Conservation (phyloP, 225 moss, liverwort and hornwort species). For the Bryum argenteum region DNA sequence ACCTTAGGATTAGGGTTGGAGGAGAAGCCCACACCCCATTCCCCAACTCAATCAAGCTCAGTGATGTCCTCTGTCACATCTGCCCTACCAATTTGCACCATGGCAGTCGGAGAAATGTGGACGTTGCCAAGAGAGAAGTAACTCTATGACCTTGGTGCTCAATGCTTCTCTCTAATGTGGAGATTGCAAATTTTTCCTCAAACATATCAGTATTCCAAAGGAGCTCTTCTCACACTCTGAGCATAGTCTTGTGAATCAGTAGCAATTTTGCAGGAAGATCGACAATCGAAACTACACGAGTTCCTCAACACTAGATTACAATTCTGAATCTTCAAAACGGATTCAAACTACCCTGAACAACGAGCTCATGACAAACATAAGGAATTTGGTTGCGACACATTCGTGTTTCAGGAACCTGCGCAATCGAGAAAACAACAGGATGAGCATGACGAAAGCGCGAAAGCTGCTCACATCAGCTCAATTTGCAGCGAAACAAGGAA, state of each 20-base stretch:
- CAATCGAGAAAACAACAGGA: conserved; percentile 1
- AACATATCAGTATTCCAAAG: no score
- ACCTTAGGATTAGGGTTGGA: no score
- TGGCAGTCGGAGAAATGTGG: no score
- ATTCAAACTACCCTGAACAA: not conserved
- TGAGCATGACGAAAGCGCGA: not conserved
- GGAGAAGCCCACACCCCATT: no score
- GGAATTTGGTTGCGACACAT: not conserved
- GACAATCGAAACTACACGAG: not conserved
- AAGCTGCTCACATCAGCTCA: not conserved
- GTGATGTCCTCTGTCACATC: no score
- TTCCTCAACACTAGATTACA: conserved; percentile 8
- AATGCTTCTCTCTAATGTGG: no score
- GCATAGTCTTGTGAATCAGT: not conserved
- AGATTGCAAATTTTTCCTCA: no score
- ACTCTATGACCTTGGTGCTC: no score
- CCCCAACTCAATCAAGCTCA: no score
- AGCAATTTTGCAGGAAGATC: conserved; percentile 1
- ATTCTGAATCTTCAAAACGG: not conserved
- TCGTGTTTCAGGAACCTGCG: conserved; percentile 13
- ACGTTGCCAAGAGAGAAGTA: no score
- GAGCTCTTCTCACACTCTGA: not conserved
- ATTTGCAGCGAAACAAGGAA: not conserved
- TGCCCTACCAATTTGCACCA: no score
- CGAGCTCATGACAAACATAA: conserved; percentile 3